Percentiles rank a stretch among this genome's conserved stretches.
These are phyloP conservation scores for Arabis alpina DNA, from an alignment of 345 rosid species.

Conservation along the genomic window DNA sequence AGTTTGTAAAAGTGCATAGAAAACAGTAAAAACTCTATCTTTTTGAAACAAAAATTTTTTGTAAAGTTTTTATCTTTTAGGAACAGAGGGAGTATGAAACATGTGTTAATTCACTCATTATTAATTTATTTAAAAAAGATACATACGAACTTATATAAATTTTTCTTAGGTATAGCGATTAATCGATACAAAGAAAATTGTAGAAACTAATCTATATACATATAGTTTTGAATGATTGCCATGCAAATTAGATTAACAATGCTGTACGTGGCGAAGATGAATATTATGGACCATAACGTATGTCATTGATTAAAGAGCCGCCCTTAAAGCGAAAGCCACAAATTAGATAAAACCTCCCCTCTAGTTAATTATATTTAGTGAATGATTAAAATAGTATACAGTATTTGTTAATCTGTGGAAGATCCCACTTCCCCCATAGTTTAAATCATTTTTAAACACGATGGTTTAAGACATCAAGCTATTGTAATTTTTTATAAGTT, in stretches of 20 bases:
- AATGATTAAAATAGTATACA: background rate
- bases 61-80: too few relatives aligned
- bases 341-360: slow-evolving; percentile 22
- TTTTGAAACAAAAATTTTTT: too few relatives aligned
- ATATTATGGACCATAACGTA: background rate
- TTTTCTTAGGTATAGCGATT: too few relatives aligned
- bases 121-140: too few relatives aligned
- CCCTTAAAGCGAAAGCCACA: slow-evolving; percentile 34
- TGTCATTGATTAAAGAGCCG: slow-evolving; percentile 26
- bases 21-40: too few relatives aligned
- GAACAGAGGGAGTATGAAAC: too few relatives aligned
- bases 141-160: too few relatives aligned
- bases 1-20: too few relatives aligned
- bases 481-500: background rate
- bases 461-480: slow-evolving; percentile 11
- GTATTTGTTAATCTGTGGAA: slow-evolving; percentile 1
- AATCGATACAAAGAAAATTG: too few relatives aligned
- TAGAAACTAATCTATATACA: too few relatives aligned
- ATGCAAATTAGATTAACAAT: background rate
- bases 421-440: slow-evolving; percentile 16
- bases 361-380: background rate
- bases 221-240: too few relatives aligned
- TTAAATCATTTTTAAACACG: slow-evolving; percentile 14
- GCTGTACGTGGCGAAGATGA: background rate
- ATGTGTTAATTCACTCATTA: too few relatives aligned